Base-by-base conservation (phyloP, 805 yeast species). In the Candida sonorensis region DNA sequence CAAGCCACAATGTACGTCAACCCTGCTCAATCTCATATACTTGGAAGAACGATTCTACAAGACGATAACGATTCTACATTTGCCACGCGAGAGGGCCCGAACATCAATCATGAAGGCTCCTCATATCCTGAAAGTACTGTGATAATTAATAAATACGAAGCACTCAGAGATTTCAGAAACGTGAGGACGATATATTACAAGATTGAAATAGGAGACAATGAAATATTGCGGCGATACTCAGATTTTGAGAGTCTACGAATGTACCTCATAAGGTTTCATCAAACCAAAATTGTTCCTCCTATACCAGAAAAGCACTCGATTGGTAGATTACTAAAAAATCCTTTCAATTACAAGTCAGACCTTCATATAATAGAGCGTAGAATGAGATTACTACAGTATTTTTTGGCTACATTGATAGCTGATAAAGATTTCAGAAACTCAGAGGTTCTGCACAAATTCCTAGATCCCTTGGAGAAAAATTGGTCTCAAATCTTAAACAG, bases 201-300 rank as follows among this genome's bases (percentile, higher is more conserved):
- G 34, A 53, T 58, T 15, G 47, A 51, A 28, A 28, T 34, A 19
- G 22, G 28, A 5, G 20, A 37, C n/a, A 31, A 42, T 16, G 28
- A 33, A n/a, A 45, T 51, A 2, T 69, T 86, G 23, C 67, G 98
- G 49, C 68, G 97, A 30, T 92, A 92, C 53, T 81, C 95, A 7
- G 99, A 92, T 55, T 92, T 92, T 51, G 94, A 79, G 45, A 77
- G 88, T 24, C 66, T 92, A 23, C 67, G 96, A 35, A 77, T 75
- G 18, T 71, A 78, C 4, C 61, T 92, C 21, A 62, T 75, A 2
- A 75, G 77, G 42, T 64, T 88, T 33, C 80, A 81, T 46, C 98
- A 97, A 4, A 76, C 94, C 5, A 59, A 83, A n/a, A 72, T 92
- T 9, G 75, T 92, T 8, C 97, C 99, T 4, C 96, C 97, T 1